Evolutionary conservation across 2,329 filamentous ascomycete species (phyloP).

Genomic region (Byssothecium circinans): DNA sequence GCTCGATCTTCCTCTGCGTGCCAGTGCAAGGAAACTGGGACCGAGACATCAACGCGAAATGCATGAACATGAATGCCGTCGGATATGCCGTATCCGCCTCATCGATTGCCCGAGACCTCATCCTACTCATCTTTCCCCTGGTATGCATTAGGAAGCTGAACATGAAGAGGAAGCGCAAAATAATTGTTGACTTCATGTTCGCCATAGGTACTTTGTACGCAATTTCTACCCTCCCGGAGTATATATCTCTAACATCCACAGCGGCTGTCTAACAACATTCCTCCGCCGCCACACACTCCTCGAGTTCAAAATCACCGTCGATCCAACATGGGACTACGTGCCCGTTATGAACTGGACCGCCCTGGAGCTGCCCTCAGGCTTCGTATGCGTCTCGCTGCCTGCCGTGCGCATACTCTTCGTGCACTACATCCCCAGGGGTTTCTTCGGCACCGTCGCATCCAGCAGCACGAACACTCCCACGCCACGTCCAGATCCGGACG

Average conservation of each 20-base stretch:
- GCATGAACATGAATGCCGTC: conserved; percentile 21
- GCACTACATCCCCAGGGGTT: conserved; percentile 11
- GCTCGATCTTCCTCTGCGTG: conserved; percentile 27
- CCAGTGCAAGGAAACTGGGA: conserved; percentile 32
- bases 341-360: conserved; percentile 27
- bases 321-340: conserved; percentile 33
- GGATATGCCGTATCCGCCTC: conserved; percentile 26
- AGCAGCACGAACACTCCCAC: not conserved
- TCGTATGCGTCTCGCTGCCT: conserved; percentile 28
- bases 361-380: conserved; percentile 25
- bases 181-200: conserved; percentile 30
- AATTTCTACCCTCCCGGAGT: not conserved
- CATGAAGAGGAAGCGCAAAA: conserved; percentile 23
- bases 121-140: conserved; percentile 27
- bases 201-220: conserved; percentile 28
- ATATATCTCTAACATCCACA: not conserved
- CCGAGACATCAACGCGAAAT: conserved; percentile 25
- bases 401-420: conserved; percentile 24
- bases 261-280: conserved; percentile 29
- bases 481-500: not conserved
- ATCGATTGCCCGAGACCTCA: conserved; percentile 29
- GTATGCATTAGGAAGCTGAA: conserved; percentile 24
- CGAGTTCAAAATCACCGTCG: conserved; percentile 24
- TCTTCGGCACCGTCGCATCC: not conserved
- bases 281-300: conserved; percentile 25